Evolutionary conservation across 1,284 basidiomycete species (phyloP).

Genomic region (Volvariella surrecta): DNA sequence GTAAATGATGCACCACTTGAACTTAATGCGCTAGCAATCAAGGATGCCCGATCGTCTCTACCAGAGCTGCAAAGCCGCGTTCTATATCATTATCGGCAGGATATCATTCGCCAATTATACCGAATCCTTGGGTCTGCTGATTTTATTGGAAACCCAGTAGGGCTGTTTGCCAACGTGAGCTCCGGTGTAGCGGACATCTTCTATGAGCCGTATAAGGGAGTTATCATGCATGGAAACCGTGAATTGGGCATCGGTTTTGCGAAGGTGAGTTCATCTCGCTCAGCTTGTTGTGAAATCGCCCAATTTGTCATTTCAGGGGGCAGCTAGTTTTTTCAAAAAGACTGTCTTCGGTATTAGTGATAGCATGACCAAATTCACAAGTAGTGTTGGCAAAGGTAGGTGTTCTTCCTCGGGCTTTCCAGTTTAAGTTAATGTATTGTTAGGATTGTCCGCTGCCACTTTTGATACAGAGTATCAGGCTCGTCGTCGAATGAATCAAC

Average conservation of each 20-base stretch:
- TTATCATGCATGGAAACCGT: constrained; percentile 94
- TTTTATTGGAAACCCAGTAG: constrained; percentile 90
- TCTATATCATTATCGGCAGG: constrained; percentile 90
- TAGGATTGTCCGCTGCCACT: constrained; percentile 91
- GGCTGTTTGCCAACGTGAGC: constrained; percentile 97
- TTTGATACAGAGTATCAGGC: constrained; percentile 96
- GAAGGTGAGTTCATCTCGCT: constrained; percentile 45
- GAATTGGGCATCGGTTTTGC: constrained; percentile 98
- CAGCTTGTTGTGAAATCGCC: not conserved
- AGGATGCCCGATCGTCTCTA: constrained; percentile 86
- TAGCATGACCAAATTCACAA: constrained; percentile 95
- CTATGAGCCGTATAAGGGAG: constrained; percentile 97
- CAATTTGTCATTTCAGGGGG: constrained; percentile 48
- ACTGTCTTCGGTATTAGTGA: constrained; percentile 96
- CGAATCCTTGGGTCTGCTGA: constrained; percentile 95
- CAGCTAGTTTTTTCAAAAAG: constrained; percentile 98
- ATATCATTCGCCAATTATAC: constrained; percentile 91
- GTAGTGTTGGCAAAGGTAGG: constrained; percentile 91
- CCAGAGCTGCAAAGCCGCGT: constrained; percentile 84
- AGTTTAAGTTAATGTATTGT: not conserved
- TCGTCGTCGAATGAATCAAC: constrained; percentile 79
- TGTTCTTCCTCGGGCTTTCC: not conserved
- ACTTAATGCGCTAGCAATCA: constrained; percentile 91
- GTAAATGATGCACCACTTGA: constrained; percentile 96
- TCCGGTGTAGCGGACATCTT: constrained; percentile 99